phyloP scores from a whole-genome alignment of 202 grass and related monocot genomes.

The Zoysia matrella region DNA sequence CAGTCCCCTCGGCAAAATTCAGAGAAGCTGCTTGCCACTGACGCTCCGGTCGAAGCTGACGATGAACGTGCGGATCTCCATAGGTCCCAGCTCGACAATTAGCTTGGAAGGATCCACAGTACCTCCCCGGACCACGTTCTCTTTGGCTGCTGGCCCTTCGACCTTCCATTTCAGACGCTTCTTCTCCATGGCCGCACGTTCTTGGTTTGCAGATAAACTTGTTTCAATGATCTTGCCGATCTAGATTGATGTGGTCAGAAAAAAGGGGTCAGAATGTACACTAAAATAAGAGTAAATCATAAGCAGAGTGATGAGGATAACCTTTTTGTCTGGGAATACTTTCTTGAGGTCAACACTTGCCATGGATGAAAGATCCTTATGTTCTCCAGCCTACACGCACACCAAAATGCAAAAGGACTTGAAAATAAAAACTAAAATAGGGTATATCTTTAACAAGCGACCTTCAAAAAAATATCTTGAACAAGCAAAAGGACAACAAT shows the following conservation, averaged over 20 bases:
- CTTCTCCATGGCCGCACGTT: conserved; percentile 77
- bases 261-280: conserved; percentile 2
- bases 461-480: background rate
- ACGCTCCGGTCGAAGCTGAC: conserved; percentile 44
- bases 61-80: conserved; percentile 95
- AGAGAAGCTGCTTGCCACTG: conserved; percentile 13
- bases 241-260: conserved; percentile 41
- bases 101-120: conserved; percentile 65
- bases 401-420: conserved; percentile 26
- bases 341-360: conserved; percentile 75
- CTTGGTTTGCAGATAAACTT: conserved; percentile 91
- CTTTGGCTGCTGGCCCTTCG: conserved; percentile 37
- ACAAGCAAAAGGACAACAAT: conserved; percentile 1
- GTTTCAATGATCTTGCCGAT: conserved; percentile 72
- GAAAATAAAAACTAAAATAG: background rate
- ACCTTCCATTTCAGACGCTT: conserved; percentile 87
- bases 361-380: conserved; percentile 76
- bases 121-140: conserved; percentile 59
- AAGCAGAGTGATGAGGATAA: background rate
- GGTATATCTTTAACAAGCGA: background rate
- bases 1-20: background rate
- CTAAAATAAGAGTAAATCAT: background rate
- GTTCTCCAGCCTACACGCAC: conserved; percentile 59
- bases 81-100: conserved; percentile 67
- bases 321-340: conserved; percentile 82